These are phyloP conservation scores for Termitomyces sp. DNA, from an alignment of 768 basidiomycete genomes.

Conservation along the genomic window DNA sequence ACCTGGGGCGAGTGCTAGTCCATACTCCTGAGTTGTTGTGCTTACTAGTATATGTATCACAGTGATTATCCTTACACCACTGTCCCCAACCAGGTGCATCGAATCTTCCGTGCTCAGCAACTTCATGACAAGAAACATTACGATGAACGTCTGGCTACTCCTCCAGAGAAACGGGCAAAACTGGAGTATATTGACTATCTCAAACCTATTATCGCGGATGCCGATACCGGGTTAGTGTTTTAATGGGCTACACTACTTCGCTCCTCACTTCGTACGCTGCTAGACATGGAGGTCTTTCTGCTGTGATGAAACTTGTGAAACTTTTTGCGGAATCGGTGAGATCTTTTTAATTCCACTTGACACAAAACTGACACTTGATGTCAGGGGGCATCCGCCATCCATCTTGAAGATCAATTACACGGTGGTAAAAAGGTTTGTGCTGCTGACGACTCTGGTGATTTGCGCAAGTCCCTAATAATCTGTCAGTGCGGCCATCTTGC, in stretches of 20 bases:
- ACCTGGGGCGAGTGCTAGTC: conserved; percentile 66
- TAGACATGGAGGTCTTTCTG: conserved; percentile 89
- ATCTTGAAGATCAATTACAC: conserved; percentile 91
- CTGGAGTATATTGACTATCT: conserved; percentile 85
- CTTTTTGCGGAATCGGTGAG: conserved; percentile 87
- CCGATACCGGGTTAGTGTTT: conserved; percentile 77
- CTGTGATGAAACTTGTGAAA: conserved; percentile 93
- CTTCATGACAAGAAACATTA: conserved; percentile 92
- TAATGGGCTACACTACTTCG: background rate
- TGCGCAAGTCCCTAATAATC: background rate
- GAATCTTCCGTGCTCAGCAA: conserved; percentile 88
- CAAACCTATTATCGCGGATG: conserved; percentile 91
- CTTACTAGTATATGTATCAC: background rate
- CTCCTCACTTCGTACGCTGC: conserved; percentile 4
- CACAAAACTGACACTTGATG: background rate
- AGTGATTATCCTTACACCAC: conserved; percentile 97
- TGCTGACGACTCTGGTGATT: background rate
- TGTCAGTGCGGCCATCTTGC: conserved; percentile 79
- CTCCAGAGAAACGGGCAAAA: conserved; percentile 60
- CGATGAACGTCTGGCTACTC: conserved; percentile 72
- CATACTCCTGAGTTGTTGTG: conserved; percentile 4
- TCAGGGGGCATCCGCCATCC: conserved; percentile 84
- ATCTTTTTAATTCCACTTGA: background rate
- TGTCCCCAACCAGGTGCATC: conserved; percentile 92
- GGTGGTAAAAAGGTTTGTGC: conserved; percentile 80